Conservation (phyloP, 495 filamentous ascomycete species). For the Aspergillus cavernicola region DNA sequence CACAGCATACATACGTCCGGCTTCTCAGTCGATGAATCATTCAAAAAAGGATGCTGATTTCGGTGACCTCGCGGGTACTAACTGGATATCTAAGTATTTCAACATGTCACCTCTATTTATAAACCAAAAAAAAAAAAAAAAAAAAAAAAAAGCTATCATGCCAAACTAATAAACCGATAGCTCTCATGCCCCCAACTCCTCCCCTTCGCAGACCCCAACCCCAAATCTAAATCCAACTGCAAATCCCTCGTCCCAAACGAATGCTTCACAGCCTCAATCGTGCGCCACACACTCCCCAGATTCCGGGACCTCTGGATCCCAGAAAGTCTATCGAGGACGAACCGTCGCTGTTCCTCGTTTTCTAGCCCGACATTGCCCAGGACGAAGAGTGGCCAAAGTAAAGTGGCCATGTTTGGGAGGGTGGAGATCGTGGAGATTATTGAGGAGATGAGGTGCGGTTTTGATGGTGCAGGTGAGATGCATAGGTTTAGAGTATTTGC, state of each 20-base stretch:
- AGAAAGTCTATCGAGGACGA: constrained; percentile 16
- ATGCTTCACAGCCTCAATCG: constrained; percentile 14
- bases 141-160: too few species aligned
- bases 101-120: too few species aligned
- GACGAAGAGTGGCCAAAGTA: constrained; percentile 20
- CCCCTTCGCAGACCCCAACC: background rate
- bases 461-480: too few species aligned
- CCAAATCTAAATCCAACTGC: too few species aligned
- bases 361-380: constrained; percentile 14
- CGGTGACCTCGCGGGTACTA: too few species aligned
- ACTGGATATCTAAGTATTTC: too few species aligned
- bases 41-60: too few species aligned
- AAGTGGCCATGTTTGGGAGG: constrained; percentile 10
- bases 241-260: constrained; percentile 8
- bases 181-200: background rate
- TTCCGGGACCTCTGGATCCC: constrained; percentile 14
- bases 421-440: constrained; percentile 13
- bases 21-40: too few species aligned
- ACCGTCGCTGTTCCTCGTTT: constrained; percentile 17
- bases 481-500: too few species aligned
- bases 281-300: constrained; percentile 16
- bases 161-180: background rate
- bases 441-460: constrained; percentile 1
- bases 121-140: too few species aligned
- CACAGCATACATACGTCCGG: too few species aligned